phyloP scores from a whole-genome alignment of 208 protist species.

The Leishmania mexicana region DNA sequence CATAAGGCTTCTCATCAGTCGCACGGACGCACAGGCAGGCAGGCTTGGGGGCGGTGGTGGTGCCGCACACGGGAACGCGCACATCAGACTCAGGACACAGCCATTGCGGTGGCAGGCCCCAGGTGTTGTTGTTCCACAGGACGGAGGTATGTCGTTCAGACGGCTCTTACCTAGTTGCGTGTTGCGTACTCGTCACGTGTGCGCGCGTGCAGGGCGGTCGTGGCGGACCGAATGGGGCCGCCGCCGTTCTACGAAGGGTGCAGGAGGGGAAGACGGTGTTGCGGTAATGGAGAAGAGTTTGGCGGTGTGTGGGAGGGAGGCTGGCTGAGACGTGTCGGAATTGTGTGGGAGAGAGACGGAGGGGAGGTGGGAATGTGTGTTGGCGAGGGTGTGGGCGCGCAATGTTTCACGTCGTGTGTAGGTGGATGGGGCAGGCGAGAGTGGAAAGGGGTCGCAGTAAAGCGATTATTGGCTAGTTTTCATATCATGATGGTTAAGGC shows the following conservation, averaged over 20 bases:
- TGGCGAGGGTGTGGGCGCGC: background rate
- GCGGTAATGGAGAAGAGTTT: no score
- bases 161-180: constrained; percentile 35
- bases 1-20: constrained; percentile 21
- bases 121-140: constrained; percentile 22
- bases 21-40: constrained; percentile 8
- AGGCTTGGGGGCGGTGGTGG: background rate
- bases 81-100: constrained; percentile 17
- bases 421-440: background rate
- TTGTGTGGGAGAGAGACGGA: background rate
- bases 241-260: no score
- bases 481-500: no score
- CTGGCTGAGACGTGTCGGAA: background rate
- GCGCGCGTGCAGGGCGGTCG: constrained; percentile 5
- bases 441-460: no score
- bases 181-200: constrained; percentile 26
- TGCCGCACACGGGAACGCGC: background rate
- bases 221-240: background rate
- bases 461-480: no score
- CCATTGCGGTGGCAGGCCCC: constrained; percentile 30
- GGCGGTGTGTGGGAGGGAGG: background rate
- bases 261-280: background rate
- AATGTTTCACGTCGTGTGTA: constrained; percentile 25
- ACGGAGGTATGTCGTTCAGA: constrained; percentile 32
- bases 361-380: background rate